Evolutionary conservation across 2,329 filamentous ascomycete species (phyloP).

Genomic region (Diaporthe sp.): DNA sequence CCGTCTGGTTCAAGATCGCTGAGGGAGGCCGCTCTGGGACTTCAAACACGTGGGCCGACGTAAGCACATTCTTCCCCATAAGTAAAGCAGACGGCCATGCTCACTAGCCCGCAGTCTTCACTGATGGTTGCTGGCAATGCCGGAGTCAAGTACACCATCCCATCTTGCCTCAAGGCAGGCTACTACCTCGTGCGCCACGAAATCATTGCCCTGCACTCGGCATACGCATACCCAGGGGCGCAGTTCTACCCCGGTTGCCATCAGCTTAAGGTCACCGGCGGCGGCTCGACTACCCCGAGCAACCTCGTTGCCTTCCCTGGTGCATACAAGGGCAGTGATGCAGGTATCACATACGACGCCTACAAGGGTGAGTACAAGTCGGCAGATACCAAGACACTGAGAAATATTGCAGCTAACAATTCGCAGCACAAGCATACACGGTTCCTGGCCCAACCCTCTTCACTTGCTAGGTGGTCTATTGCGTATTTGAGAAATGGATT

Average conservation of each 20-base stretch:
- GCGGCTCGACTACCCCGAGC: slow-evolving; percentile 56
- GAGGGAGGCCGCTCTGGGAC: slow-evolving; percentile 64
- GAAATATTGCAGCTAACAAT: neutral
- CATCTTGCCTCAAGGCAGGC: slow-evolving; percentile 62
- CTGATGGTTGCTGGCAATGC: slow-evolving; percentile 58
- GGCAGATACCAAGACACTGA: neutral
- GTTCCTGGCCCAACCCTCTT: slow-evolving; percentile 63
- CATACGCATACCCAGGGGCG: slow-evolving; percentile 62
- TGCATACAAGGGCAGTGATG: slow-evolving; percentile 62
- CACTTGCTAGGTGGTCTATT: slow-evolving; percentile 52
- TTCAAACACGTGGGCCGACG: slow-evolving; percentile 60
- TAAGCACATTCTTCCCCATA: slow-evolving; percentile 42
- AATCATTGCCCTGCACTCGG: slow-evolving; percentile 66
- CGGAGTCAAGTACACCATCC: slow-evolving; percentile 65
- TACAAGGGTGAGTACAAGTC: slow-evolving; percentile 58
- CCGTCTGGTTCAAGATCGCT: slow-evolving; percentile 70
- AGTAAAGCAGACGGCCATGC: neutral
- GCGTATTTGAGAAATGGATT: neutral
- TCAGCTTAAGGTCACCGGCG: slow-evolving; percentile 66
- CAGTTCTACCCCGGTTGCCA: slow-evolving; percentile 72
- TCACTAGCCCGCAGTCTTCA: slow-evolving; percentile 43
- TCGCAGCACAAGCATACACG: slow-evolving; percentile 54
- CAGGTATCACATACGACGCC: slow-evolving; percentile 66
- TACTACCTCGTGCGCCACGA: slow-evolving; percentile 72
- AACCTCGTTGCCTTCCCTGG: slow-evolving; percentile 65